Conservation (phyloP, 768 basidiomycete species). For the Tricholoma bakamatsutake region DNA sequence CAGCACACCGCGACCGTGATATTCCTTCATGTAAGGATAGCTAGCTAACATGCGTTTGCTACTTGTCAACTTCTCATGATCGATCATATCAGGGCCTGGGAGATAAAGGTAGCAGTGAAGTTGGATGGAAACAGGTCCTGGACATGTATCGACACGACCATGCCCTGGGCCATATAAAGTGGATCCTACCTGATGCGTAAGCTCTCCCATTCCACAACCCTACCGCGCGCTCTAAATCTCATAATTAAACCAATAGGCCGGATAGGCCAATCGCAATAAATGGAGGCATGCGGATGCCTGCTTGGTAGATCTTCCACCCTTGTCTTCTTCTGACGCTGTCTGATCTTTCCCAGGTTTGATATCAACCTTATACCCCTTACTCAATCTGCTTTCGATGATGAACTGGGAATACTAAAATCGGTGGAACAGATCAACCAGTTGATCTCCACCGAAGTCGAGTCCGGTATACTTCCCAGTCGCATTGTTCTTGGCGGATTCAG, state of each 20-base stretch:
- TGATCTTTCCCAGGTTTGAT: conserved; percentile 58
- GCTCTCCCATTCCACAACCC: conserved; percentile 14
- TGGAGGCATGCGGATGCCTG: conserved; percentile 64
- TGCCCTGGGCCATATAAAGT: conserved; percentile 71
- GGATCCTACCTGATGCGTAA: conserved; percentile 85
- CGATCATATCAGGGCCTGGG: conserved; percentile 56
- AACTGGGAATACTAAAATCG: conserved; percentile 65
- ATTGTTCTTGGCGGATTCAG: conserved; percentile 91
- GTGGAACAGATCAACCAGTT: conserved; percentile 56
- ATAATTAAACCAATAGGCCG: conserved; percentile 17
- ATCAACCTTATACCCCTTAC: conserved; percentile 49
- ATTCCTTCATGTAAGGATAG: conserved; percentile 71
- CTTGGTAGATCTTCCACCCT: conserved; percentile 44
- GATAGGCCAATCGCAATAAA: conserved; percentile 67
- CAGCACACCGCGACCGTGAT: conserved; percentile 85
- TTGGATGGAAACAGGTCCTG: conserved; percentile 75
- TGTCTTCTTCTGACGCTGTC: background rate
- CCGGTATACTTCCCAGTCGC: conserved; percentile 58
- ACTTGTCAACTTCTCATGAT: background rate
- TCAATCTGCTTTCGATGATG: conserved; percentile 58
- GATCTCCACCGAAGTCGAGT: conserved; percentile 68
- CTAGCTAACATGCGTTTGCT: background rate
- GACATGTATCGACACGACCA: conserved; percentile 52
- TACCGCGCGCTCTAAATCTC: background rate
- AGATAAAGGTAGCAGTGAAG: conserved; percentile 42